A percentile compares a stretch with the other conserved stretches of the same genome.
Evolutionary conservation across 1,139 yeast genomes (phyloP).

Genomic region (Scheffersomyces segobiensis): DNA sequence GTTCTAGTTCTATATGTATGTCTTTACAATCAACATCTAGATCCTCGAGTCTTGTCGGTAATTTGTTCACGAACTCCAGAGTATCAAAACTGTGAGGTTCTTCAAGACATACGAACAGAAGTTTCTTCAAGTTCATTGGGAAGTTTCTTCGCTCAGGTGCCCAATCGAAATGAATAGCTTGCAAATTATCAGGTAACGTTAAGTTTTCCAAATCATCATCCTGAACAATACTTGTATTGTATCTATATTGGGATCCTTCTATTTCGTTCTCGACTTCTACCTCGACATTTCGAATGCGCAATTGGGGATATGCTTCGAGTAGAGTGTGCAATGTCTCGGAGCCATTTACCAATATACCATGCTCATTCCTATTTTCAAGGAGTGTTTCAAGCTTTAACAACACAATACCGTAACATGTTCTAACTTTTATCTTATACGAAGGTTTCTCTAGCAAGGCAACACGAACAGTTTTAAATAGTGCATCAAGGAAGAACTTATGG

Average conservation of each 20-base stretch:
- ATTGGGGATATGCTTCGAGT: background rate
- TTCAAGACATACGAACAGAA: background rate
- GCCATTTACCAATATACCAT: background rate
- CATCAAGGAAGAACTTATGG: background rate
- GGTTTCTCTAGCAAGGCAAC: background rate
- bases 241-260: background rate
- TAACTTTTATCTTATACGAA: background rate
- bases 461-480: background rate
- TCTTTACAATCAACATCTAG: background rate
- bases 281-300: background rate
- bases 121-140: background rate
- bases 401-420: background rate
- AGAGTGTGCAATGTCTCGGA: background rate
- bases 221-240: background rate
- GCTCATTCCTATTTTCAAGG: background rate
- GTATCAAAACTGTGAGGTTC: background rate
- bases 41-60: background rate
- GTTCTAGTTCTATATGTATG: background rate
- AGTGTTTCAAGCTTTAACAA: background rate
- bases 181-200: background rate
- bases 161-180: background rate
- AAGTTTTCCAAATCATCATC: background rate
- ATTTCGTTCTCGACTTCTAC: background rate
- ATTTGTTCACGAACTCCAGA: background rate
- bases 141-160: background rate